Percentiles rank a stretch among this genome's conserved stretches.
Conservation (phyloP, 2,329 filamentous ascomycete genomes). For the Aaosphaeria arxii region DNA sequence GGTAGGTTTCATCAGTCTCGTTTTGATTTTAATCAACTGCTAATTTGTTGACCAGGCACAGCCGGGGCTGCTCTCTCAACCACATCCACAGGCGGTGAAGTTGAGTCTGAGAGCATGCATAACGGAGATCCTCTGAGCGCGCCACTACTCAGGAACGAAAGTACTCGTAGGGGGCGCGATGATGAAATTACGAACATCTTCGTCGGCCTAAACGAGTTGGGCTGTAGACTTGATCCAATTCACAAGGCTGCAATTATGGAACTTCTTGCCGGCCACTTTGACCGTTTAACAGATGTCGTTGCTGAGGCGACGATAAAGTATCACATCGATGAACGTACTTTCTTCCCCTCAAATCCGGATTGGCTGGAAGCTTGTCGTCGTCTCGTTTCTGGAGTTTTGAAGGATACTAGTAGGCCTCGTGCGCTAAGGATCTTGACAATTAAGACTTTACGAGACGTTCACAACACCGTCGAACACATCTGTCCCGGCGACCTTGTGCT, state of each 20-base stretch:
- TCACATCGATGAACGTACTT: conserved; percentile 66
- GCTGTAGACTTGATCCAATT: conserved; percentile 49
- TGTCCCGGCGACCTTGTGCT: conserved; percentile 57
- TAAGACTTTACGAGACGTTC: conserved; percentile 53
- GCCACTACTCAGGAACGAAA: conserved; percentile 3
- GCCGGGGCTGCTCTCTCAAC: conserved; percentile 1
- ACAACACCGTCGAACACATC: conserved; percentile 52
- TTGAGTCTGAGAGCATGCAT: conserved; percentile 12
- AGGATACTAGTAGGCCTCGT: conserved; percentile 58
- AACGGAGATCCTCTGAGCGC: conserved; percentile 8
- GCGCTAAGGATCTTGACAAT: conserved; percentile 63
- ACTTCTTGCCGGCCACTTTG: conserved; percentile 63
- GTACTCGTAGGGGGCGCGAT: conserved; percentile 13
- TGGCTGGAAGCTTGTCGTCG: conserved; percentile 65
- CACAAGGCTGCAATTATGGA: conserved; percentile 65
- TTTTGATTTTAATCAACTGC: not conserved
- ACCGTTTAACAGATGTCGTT: conserved; percentile 62
- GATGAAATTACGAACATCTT: conserved; percentile 26
- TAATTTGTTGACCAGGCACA: not conserved
- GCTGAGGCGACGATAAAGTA: conserved; percentile 64
- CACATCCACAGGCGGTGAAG: conserved; percentile 10
- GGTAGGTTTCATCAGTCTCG: conserved; percentile 2
- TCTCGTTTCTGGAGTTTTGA: conserved; percentile 63
- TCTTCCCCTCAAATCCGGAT: conserved; percentile 66
- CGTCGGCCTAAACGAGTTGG: conserved; percentile 24